These are phyloP conservation scores for Claviceps fusiformis DNA, from an alignment of 2,329 filamentous ascomycete species.

Conservation along the genomic window DNA sequence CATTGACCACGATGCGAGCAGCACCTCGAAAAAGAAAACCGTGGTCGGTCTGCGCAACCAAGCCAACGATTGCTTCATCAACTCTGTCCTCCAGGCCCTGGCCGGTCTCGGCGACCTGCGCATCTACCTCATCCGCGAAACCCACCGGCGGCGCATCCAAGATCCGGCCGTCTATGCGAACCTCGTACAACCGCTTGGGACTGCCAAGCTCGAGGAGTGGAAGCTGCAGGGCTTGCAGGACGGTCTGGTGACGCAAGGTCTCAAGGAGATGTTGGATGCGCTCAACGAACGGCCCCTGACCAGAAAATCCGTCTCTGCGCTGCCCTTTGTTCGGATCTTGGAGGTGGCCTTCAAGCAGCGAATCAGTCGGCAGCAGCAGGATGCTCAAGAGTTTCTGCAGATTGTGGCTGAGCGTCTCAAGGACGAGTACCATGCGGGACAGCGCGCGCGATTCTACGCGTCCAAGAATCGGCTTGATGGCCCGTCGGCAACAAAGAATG, in stretches of 20 bases:
- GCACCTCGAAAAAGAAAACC: constrained; percentile 57
- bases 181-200: constrained; percentile 36
- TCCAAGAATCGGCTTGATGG: constrained; percentile 16
- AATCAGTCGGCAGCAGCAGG: constrained; percentile 90
- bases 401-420: constrained; percentile 82
- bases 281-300: constrained; percentile 89
- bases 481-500: constrained; percentile 1
- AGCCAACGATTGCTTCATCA: constrained; percentile 95
- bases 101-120: constrained; percentile 82
- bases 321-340: constrained; percentile 68
- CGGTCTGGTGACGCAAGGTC: constrained; percentile 68
- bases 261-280: constrained; percentile 86
- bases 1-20: constrained; percentile 67
- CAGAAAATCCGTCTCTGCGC: constrained; percentile 83
- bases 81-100: constrained; percentile 85
- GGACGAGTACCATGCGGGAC: constrained; percentile 85
- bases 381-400: constrained; percentile 94
- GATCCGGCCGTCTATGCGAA: constrained; percentile 61
- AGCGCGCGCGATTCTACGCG: constrained; percentile 53
- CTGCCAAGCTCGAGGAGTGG: constrained; percentile 36
- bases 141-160: constrained; percentile 70
- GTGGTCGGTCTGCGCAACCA: constrained; percentile 82
- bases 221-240: constrained; percentile 58
- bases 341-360: constrained; percentile 79
- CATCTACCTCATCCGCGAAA: constrained; percentile 82